Conservation (phyloP, 139 green algal genomes). For the Auxenochlorella pyrenoidosa region DNA sequence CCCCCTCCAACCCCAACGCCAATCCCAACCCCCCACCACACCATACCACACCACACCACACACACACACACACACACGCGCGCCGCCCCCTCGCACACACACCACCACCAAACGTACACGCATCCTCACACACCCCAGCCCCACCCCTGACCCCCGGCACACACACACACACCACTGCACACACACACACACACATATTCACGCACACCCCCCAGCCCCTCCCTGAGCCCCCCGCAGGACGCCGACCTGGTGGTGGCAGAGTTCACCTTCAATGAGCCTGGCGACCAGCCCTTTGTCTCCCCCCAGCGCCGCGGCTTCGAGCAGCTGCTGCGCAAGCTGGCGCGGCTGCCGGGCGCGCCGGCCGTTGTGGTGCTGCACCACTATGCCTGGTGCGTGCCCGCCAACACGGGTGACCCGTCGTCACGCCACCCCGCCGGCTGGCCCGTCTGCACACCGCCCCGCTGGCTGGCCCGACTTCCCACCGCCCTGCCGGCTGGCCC, state of each 20-base stretch:
- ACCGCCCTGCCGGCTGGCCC: no score
- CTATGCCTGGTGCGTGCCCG: conserved; percentile 25
- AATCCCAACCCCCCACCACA: background rate
- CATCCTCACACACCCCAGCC: no score
- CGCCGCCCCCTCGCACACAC: no score
- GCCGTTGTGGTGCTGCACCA: conserved; percentile 26
- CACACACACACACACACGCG: no score
- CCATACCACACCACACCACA: background rate
- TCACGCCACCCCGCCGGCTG: no score
- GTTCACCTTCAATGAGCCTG: conserved; percentile 15
- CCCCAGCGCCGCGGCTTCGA: conserved; percentile 13
- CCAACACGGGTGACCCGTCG: no score
- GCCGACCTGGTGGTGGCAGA: conserved; percentile 6
- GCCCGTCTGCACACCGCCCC: no score
- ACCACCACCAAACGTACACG: background rate
- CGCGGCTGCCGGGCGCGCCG: background rate
- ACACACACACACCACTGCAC: no score
- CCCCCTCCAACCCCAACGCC: background rate
- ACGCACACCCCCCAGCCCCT: no score
- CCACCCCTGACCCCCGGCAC: no score
- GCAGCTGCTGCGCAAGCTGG: conserved; percentile 25
- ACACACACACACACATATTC: no score
- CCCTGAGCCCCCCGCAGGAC: background rate
- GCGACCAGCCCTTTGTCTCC: background rate
- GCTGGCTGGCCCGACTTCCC: no score